Base-by-base conservation (phyloP, 139 green algal genomes). In the Coelastrella sp. region DNA sequence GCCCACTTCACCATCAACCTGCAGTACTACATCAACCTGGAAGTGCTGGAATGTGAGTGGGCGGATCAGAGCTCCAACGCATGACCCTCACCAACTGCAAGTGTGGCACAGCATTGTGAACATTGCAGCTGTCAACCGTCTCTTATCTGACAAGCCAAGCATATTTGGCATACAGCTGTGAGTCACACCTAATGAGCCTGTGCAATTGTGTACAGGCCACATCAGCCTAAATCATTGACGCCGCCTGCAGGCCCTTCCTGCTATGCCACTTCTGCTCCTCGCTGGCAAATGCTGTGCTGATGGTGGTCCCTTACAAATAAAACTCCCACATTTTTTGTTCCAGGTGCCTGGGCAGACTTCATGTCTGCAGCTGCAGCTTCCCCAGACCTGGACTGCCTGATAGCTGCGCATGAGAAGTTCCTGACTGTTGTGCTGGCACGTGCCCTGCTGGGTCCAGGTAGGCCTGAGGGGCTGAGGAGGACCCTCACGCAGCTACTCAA, bases 11-110 rank as follows among this genome's bases (percentile, higher is more conserved):
- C 92, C 17, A 96, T 92, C 76, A 98, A 98, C 94, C 93, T 99
- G 90, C 97, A 99, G 95, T 96, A 97, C 93, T 99, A 99, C 95
- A 94, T 99, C 84, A 96, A 97, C 94, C 98, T 98, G 82, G 97
- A 99, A 90, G 96, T 97, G 20, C 78, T 96, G 79, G 93, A 96
- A 82, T 89, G 88, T 83, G 90, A 78, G 10, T 49, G 35, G n/a
- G n/a, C n/a, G n/a, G 35, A 49, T 49, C 35, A 49, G 35, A 49
- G 1, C 35, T 49, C 35, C 35, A 49, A 49, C 35, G 35, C 35
- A 49, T 76, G 68, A 15, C 68, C n/a, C 68, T 76, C 17, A 8
- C 68, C 68, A 76, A 76, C 17, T 70, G 63, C 63, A 70, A 70
- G 63, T 70, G 12, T 70, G 14, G 63, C 63, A 70, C 63, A 15